Evolutionary conservation across 441 rosid species (phyloP).

Genomic region (Eruca vesicaria): DNA sequence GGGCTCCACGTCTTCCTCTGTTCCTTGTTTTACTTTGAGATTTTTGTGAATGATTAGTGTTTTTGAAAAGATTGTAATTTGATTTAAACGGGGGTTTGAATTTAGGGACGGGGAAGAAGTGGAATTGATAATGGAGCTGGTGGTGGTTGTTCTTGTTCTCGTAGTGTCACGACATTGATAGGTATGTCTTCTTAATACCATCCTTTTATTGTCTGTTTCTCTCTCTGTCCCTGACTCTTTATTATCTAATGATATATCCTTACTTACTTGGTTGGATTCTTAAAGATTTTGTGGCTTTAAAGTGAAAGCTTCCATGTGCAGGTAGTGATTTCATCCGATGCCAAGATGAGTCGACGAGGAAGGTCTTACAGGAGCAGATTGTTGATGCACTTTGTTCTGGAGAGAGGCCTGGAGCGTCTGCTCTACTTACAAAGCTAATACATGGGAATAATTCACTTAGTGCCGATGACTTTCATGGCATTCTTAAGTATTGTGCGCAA

Average conservation of each 20-base stretch:
- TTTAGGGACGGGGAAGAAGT: conserved; percentile 38
- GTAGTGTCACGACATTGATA: conserved; percentile 37
- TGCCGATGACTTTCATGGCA: conserved; percentile 51
- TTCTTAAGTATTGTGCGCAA: conserved; percentile 66
- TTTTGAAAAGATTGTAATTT: background rate
- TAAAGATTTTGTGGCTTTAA: conserved; percentile 6
- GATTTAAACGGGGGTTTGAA: background rate
- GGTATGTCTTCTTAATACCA: too few species aligned
- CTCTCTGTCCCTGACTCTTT: background rate
- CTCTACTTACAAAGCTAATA: conserved; percentile 53
- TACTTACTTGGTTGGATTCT: background rate
- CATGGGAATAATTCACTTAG: conserved; percentile 34
- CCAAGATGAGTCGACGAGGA: conserved; percentile 36
- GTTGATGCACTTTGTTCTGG: conserved; percentile 63
- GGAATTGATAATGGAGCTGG: conserved; percentile 29
- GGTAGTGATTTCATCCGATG: conserved; percentile 36
- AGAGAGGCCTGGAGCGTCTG: conserved; percentile 69
- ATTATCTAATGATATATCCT: background rate
- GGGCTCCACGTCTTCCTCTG: conserved; percentile 25
- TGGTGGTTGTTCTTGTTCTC: conserved; percentile 38
- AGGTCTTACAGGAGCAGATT: conserved; percentile 48
- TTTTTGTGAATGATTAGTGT: background rate
- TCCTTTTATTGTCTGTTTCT: background rate
- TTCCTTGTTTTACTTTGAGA: conserved; percentile 1
- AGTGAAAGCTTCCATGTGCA: conserved; percentile 31